Conservation (phyloP, 495 filamentous ascomycete species). For the Penicillium cataractarum region DNA sequence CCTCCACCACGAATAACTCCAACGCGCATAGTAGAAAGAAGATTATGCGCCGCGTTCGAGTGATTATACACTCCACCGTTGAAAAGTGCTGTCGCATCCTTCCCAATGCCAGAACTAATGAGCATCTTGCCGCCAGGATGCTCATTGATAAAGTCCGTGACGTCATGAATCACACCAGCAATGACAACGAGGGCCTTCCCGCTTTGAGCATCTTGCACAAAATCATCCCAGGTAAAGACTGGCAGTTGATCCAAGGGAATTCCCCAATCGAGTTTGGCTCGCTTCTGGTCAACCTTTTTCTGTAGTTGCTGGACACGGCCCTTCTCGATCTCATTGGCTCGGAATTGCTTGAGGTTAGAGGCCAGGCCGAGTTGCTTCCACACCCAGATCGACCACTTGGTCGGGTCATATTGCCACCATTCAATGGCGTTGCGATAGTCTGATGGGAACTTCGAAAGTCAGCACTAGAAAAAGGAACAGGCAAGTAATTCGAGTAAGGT, state of each 20-base stretch:
- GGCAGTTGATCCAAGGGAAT: constrained; percentile 83
- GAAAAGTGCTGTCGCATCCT: constrained; percentile 93
- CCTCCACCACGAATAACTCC: constrained; percentile 88
- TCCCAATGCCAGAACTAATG: constrained; percentile 81
- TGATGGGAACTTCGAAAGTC: constrained; percentile 70
- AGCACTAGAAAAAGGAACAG: neutral
- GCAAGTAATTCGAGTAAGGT: neutral
- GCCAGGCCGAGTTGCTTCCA: constrained; percentile 90
- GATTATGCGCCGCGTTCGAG: constrained; percentile 89
- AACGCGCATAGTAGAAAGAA: constrained; percentile 86
- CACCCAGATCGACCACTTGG: constrained; percentile 89
- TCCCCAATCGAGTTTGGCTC: constrained; percentile 84
- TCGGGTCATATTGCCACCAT: constrained; percentile 95
- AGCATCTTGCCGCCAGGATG: constrained; percentile 90
- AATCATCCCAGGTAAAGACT: constrained; percentile 91
- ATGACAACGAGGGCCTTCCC: constrained; percentile 81
- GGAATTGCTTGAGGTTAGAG: constrained; percentile 89
- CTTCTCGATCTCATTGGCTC: constrained; percentile 92
- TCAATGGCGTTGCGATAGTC: constrained; percentile 95
- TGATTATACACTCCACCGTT: constrained; percentile 94
- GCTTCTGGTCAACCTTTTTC: constrained; percentile 94
- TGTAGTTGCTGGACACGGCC: constrained; percentile 88
- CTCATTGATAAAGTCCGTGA: constrained; percentile 81
- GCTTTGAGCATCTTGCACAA: constrained; percentile 72
- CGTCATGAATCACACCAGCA: constrained; percentile 89